Evolutionary conservation across 1,139 yeast species (phyloP).

Genomic region (Suhomyces panamericanus): DNA sequence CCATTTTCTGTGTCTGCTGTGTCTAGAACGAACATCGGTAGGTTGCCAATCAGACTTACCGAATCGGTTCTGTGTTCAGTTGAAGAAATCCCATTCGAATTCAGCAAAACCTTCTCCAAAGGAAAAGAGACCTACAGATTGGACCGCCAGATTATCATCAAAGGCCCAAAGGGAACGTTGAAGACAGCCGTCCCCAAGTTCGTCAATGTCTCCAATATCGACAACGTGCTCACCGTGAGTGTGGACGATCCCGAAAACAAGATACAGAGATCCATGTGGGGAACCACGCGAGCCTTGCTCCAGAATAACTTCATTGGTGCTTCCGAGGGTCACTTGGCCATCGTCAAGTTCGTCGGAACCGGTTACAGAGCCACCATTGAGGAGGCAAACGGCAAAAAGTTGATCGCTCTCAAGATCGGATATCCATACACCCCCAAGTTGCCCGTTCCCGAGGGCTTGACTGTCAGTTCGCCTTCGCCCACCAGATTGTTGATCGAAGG

Average conservation of each 20-base stretch:
- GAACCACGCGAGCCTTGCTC: conserved; percentile 79
- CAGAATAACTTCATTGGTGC: conserved; percentile 84
- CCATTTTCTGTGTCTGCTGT: conserved; percentile 32
- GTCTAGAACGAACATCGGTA: conserved; percentile 42
- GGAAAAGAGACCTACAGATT: conserved; percentile 63
- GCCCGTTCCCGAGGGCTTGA: conserved; percentile 75
- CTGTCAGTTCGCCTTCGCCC: conserved; percentile 80
- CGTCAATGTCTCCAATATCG: conserved; percentile 42
- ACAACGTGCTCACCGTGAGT: conserved; percentile 47
- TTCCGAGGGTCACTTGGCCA: conserved; percentile 87
- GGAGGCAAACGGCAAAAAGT: conserved; percentile 54
- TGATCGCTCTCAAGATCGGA: conserved; percentile 79
- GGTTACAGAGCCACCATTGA: conserved; percentile 89
- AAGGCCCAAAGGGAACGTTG: conserved; percentile 80
- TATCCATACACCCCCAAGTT: conserved; percentile 65
- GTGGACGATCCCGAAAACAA: conserved; percentile 60
- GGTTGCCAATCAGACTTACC: conserved; percentile 36
- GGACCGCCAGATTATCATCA: conserved; percentile 61
- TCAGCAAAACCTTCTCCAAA: conserved; percentile 61
- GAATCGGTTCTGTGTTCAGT: conserved; percentile 35
- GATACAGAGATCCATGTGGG: conserved; percentile 91
- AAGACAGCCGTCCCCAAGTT: conserved; percentile 72
- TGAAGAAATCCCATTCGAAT: conserved; percentile 44
- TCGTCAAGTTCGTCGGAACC: conserved; percentile 90
- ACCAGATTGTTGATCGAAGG: conserved; percentile 87